A percentile compares a stretch with the other conserved stretches of the same genome.
Conservation (phyloP, 73 alveolate genomes). For the Paramecium caudatum region DNA sequence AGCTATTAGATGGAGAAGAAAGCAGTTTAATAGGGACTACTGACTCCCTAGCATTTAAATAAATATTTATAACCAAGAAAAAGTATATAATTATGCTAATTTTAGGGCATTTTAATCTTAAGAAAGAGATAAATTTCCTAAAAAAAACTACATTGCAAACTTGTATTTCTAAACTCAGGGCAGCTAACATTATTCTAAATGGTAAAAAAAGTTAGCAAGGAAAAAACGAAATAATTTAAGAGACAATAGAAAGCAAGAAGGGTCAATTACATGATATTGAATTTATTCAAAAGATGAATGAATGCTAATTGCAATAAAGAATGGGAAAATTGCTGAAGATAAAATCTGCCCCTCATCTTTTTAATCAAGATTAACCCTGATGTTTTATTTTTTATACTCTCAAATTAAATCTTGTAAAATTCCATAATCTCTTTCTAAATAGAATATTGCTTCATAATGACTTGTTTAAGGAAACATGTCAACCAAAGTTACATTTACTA, state of each 20-base stretch:
- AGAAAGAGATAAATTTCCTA: constrained; percentile 27
- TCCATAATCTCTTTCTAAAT: constrained; percentile 82
- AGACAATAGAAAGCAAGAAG: constrained; percentile 12
- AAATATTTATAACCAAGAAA: constrained; percentile 42
- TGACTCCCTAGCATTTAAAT: constrained; percentile 19
- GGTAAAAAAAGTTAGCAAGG: constrained; percentile 35
- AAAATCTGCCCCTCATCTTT: constrained; percentile 18
- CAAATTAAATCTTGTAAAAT: neutral
- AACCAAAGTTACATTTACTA: constrained; percentile 81
- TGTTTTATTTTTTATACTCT: too few species aligned
- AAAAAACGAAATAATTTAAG: constrained; percentile 16
- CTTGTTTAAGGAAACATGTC: constrained; percentile 93
- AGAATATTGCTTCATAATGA: constrained; percentile 86
- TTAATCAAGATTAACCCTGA: too few species aligned
- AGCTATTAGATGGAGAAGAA: constrained; percentile 22
- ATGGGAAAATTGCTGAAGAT: constrained; percentile 1
- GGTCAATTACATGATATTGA: constrained; percentile 18
- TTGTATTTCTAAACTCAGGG: constrained; percentile 12
- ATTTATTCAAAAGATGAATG: constrained; percentile 28
- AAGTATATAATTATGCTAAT: neutral
- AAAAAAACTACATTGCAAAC: constrained; percentile 34
- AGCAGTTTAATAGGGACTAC: constrained; percentile 14
- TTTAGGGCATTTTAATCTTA: constrained; percentile 34
- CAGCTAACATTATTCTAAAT: constrained; percentile 26
- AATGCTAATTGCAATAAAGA: constrained; percentile 24